Percentiles rank a stretch among this genome's conserved stretches.
phyloP scores from a whole-genome alignment of 257 asterid genomes.

The Plantago ovata region DNA sequence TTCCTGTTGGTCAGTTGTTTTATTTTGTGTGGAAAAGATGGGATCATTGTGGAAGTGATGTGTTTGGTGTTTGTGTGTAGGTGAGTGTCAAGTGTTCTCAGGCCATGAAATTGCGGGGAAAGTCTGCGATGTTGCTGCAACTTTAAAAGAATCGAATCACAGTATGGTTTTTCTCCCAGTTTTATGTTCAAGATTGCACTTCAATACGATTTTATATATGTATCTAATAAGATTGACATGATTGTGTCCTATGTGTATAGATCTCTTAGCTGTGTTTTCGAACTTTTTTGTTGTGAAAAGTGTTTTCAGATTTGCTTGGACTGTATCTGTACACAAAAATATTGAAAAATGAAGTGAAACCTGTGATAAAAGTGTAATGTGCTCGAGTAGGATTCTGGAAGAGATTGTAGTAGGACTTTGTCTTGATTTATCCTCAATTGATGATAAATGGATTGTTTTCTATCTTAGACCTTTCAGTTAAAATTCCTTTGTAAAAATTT shows the following conservation, averaged over 20 bases:
- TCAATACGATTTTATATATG: too few species aligned
- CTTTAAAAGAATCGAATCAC: conserved; percentile 43
- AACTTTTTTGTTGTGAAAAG: too few species aligned
- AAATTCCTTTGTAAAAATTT: too few species aligned
- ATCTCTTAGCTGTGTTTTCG: too few species aligned
- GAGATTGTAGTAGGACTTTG: background rate
- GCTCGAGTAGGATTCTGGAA: background rate
- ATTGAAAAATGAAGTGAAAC: background rate
- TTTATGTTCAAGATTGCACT: too few species aligned
- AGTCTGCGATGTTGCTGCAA: conserved; percentile 47
- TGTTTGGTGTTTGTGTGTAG: conserved; percentile 27
- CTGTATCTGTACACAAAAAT: too few species aligned
- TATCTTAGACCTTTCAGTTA: too few species aligned
- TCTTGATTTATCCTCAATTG: background rate
- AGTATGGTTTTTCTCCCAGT: conserved; percentile 36
- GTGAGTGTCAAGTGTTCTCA: conserved; percentile 46
- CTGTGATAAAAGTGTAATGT: background rate
- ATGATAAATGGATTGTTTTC: background rate
- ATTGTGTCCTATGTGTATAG: too few species aligned
- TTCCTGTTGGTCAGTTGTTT: background rate
- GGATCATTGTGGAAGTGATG: background rate
- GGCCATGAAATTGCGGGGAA: conserved; percentile 47
- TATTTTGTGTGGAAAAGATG: background rate
- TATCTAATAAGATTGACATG: too few species aligned
- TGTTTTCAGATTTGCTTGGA: too few species aligned